Conservation (phyloP, 164 flowering plant genomes). For the Dillenia turbinata region DNA sequence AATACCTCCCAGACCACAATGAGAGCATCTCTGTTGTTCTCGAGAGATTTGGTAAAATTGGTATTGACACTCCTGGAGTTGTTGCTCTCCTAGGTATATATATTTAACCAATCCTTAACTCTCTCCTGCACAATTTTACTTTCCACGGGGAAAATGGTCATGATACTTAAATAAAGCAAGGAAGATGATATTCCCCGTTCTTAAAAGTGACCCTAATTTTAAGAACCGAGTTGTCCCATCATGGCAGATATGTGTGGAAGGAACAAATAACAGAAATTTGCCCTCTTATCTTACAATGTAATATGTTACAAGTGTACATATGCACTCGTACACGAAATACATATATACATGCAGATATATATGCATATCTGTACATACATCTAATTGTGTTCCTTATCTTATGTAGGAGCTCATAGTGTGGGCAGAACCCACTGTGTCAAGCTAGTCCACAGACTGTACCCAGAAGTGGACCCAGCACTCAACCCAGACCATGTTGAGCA, state of each 20-base stretch:
- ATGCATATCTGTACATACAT: neutral
- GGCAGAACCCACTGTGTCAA: conserved; percentile 98
- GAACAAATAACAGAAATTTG: too few relatives aligned
- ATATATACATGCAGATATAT: neutral
- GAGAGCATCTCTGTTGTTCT: conserved; percentile 92
- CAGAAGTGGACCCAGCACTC: conserved; percentile 77
- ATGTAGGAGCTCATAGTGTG: conserved; percentile 89
- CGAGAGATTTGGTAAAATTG: conserved; percentile 73
- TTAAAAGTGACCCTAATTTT: too few relatives aligned
- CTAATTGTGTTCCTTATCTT: neutral
- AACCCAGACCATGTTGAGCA: conserved; percentile 84
- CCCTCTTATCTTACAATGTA: too few relatives aligned
- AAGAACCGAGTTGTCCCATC: too few relatives aligned
- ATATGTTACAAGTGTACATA: neutral
- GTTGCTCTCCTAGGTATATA: conserved; percentile 83
- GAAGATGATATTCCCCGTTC: too few relatives aligned
- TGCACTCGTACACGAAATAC: neutral
- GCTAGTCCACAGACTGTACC: conserved; percentile 92
- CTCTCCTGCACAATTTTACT: too few relatives aligned
- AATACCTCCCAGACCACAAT: conserved; percentile 94
- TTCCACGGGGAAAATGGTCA: too few relatives aligned
- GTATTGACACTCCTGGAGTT: conserved; percentile 86
- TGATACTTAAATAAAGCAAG: too few relatives aligned
- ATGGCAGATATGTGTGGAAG: too few relatives aligned
- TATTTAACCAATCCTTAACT: neutral